Conservation (phyloP, 345 rosid species). For the Geranium brycei region DNA sequence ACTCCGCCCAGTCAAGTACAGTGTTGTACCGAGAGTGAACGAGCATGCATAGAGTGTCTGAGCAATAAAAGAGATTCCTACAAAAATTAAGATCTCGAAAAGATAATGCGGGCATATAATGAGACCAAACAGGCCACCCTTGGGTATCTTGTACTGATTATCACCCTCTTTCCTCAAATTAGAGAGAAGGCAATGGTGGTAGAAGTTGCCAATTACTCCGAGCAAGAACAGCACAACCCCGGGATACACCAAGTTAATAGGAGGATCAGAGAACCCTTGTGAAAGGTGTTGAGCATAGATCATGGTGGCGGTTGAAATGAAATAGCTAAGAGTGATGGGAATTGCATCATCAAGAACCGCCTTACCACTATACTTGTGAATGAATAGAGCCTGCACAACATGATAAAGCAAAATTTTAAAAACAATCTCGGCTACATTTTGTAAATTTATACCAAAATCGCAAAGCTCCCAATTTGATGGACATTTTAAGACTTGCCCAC, state of each 20-base stretch:
- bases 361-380: slow-evolving; percentile 55
- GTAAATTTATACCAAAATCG: not conserved
- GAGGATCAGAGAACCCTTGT: slow-evolving; percentile 26
- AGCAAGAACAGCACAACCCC: slow-evolving; percentile 39
- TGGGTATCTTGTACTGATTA: slow-evolving; percentile 51
- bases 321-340: slow-evolving; percentile 27
- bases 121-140: slow-evolving; percentile 45
- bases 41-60: slow-evolving; percentile 38
- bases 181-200: slow-evolving; percentile 64
- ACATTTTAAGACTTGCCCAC: not conserved
- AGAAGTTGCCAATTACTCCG: slow-evolving; percentile 59
- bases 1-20: slow-evolving; percentile 55
- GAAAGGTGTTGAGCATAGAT: slow-evolving; percentile 36
- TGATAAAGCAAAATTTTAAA: not conserved
- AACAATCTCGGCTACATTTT: no score
- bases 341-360: slow-evolving; percentile 23
- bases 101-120: slow-evolving; percentile 70
- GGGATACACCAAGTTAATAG: slow-evolving; percentile 22
- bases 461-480: no score
- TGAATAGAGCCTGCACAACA: slow-evolving; percentile 28
- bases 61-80: slow-evolving; percentile 41
- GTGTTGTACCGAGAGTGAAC: slow-evolving; percentile 21
- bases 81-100: slow-evolving; percentile 49
- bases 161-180: slow-evolving; percentile 28
- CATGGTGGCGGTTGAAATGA: slow-evolving; percentile 21